Percentiles rank a stretch among this genome's conserved stretches.
Evolutionary conservation across 805 yeast species (phyloP).

Genomic region (Metschnikowia corniflorae): DNA sequence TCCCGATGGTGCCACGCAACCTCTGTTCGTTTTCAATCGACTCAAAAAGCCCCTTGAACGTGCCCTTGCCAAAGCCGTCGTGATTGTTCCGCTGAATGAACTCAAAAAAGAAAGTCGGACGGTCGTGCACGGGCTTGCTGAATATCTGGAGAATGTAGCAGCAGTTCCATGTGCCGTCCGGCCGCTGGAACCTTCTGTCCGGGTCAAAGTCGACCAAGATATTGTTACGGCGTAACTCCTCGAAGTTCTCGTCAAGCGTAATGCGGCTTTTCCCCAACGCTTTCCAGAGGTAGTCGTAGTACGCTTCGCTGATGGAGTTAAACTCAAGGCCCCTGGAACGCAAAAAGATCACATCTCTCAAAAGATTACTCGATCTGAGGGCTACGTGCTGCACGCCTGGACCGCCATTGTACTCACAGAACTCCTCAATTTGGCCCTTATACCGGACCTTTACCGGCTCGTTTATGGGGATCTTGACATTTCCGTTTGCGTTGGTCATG

Average conservation of each 20-base stretch:
- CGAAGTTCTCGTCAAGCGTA: conserved; percentile 50
- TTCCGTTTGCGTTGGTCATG: conserved; percentile 65
- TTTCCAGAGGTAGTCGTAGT: conserved; percentile 50
- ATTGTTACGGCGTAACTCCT: conserved; percentile 46
- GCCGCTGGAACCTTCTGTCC: conserved; percentile 24
- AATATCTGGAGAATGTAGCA: conserved; percentile 81
- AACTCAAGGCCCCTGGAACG: conserved; percentile 66
- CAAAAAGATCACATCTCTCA: conserved; percentile 52
- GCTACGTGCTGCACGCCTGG: conserved; percentile 89
- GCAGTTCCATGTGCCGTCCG: conserved; percentile 20
- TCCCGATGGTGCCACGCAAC: conserved; percentile 57
- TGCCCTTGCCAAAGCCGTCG: conserved; percentile 87
- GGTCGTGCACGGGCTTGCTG: conserved; percentile 68
- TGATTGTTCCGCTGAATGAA: conserved; percentile 77
- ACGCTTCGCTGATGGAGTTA: conserved; percentile 53
- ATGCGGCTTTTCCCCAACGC: conserved; percentile 45
- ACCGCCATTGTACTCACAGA: conserved; percentile 67
- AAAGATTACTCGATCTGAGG: conserved; percentile 56
- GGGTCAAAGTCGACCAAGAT: conserved; percentile 77
- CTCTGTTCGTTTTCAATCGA: conserved; percentile 76
- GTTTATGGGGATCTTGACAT: conserved; percentile 76
- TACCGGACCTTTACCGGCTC: conserved; percentile 72
- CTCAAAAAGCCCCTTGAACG: conserved; percentile 78
- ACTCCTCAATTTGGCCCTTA: conserved; percentile 80
- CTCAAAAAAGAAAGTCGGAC: conserved; percentile 82